Evolutionary conservation across 306 rosid species (phyloP), one percentile per base, ranked within the genome.

Genomic region (Gynostemma pentaphyllum): DNA sequence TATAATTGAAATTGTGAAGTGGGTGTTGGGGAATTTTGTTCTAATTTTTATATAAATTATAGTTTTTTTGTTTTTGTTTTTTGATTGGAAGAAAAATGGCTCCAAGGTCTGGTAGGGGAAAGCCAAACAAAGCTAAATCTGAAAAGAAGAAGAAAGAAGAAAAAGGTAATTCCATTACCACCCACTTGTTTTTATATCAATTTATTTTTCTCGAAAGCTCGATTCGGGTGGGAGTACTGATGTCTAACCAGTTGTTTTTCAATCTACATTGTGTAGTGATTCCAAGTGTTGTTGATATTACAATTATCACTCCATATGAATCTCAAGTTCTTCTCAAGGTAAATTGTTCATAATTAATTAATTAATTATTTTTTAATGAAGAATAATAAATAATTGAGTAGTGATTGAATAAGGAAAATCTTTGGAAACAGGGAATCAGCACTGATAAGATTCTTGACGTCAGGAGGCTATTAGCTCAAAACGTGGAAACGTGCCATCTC

Each of bases 121-220:
- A 82, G 70, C 69, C 85, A 30, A 84, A 70, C 78, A 92, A 71
- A 75, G 75, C 90, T 21, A 92, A 86, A 75, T 64, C 90, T 2
- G 98, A 92, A 19, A 92, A 78, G 91, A 92, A 82, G 96, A 92
- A 84, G 76, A 92, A 80, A 50, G 98, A 92, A 74, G 98, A 88
- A 27, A 92, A 92, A 89, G 95, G 98, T 92, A 39, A 12, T 16
- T 12, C 13, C 10, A 36, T 51, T n/a, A 13, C 0, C 2, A n/a
- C 21, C 5, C 5, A 24, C 3, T 9, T 26, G n/a, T 45, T 36
- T 45, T 45, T 62, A 9, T 63, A 51, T 4, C 5, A 34, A 6
- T 9, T 18, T 39, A 1, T 45, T 24, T 4, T 1, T 62, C 42
- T n/a, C n/a, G n/a, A n/a, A n/a, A n/a, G n/a, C n/a, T n/a, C n/a